A percentile compares a stretch with the other conserved stretches of the same genome.
Evolutionary conservation across 768 basidiomycete genomes (phyloP).

Genomic region (Mrakia frigida): DNA sequence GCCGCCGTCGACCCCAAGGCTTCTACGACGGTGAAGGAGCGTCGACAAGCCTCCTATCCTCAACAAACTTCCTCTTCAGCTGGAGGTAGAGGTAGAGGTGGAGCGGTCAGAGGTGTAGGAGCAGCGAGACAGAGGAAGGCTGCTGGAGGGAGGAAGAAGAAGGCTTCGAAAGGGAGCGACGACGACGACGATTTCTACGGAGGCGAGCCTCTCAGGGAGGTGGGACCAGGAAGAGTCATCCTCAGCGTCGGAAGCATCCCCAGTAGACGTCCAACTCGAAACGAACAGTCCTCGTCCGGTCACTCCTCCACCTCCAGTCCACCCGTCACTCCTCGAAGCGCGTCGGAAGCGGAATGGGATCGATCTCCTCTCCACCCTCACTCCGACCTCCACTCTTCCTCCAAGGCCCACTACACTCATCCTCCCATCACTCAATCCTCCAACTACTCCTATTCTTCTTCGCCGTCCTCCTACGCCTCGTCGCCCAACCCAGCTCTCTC

Average conservation of each 20-base stretch:
- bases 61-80: background rate
- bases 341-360: background rate
- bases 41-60: background rate
- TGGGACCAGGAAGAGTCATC: background rate
- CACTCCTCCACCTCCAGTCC: background rate
- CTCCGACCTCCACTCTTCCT: background rate
- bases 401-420: background rate
- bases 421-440: background rate
- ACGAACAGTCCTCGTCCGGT: background rate
- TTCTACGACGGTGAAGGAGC: background rate
- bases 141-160: background rate
- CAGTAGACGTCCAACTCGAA: background rate
- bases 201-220: background rate
- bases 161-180: background rate
- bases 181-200: background rate
- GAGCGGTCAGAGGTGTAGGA: background rate
- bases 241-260: background rate
- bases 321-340: background rate
- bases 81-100: background rate
- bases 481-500: background rate
- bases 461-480: background rate
- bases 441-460: background rate
- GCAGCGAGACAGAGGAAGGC: background rate
- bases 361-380: background rate
- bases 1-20: background rate